Evolutionary conservation across 768 basidiomycete species (phyloP).

Genomic region (Lanmaoa pseudosensibilis): DNA sequence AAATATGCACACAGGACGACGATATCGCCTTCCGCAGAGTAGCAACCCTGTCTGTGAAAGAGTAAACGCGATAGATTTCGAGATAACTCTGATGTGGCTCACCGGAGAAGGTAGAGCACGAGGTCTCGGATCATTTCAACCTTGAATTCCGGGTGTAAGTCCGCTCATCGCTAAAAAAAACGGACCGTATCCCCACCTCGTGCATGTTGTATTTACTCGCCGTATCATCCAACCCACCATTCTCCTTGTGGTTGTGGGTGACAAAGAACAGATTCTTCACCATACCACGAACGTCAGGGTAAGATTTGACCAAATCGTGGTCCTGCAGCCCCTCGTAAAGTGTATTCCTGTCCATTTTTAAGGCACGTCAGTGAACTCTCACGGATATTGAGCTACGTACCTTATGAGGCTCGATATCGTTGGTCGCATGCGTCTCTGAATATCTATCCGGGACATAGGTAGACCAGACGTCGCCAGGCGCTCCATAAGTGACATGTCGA

Average conservation of each 20-base stretch:
- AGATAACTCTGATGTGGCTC: neutral
- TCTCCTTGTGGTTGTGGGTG: slow-evolving; percentile 60
- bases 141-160: slow-evolving; percentile 20
- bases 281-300: slow-evolving; percentile 62
- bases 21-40: slow-evolving; percentile 48
- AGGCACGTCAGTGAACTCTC: neutral
- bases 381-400: neutral
- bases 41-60: slow-evolving; percentile 45
- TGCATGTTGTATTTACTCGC: slow-evolving; percentile 64
- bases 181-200: slow-evolving; percentile 57
- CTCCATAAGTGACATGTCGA: slow-evolving; percentile 78
- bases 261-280: slow-evolving; percentile 67
- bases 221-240: slow-evolving; percentile 58
- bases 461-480: slow-evolving; percentile 57
- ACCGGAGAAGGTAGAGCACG: slow-evolving; percentile 51
- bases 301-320: slow-evolving; percentile 48
- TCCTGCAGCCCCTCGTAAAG: slow-evolving; percentile 64
- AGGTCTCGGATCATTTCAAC: slow-evolving; percentile 51
- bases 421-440: slow-evolving; percentile 77
- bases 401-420: slow-evolving; percentile 54
- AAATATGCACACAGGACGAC: slow-evolving; percentile 56
- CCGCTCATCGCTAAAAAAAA: neutral
- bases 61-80: neutral
- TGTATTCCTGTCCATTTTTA: slow-evolving; percentile 41
- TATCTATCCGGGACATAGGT: slow-evolving; percentile 66